Evolutionary conservation across 1,139 yeast genomes (phyloP).

Genomic region (Zygoascus hellenicus): DNA sequence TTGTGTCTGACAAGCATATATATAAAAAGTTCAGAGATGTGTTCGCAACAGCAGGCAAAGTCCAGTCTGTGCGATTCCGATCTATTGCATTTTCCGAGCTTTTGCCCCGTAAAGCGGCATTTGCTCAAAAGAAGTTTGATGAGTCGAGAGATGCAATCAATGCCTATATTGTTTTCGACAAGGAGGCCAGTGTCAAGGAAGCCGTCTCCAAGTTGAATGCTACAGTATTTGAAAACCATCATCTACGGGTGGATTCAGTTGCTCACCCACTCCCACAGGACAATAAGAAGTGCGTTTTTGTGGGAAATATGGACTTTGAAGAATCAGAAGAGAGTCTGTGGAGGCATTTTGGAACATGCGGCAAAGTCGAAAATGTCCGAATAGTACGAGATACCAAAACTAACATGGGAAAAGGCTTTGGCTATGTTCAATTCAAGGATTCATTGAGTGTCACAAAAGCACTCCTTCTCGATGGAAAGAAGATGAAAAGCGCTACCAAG

Average conservation of each 20-base stretch:
- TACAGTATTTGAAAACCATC: constrained; percentile 59
- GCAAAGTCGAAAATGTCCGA: constrained; percentile 81
- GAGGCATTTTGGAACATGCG: constrained; percentile 66
- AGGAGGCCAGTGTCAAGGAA: constrained; percentile 49
- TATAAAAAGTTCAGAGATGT: constrained; percentile 60
- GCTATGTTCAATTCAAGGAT: constrained; percentile 87
- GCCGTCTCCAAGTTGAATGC: constrained; percentile 54
- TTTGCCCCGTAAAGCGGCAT: constrained; percentile 89
- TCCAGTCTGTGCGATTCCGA: constrained; percentile 79
- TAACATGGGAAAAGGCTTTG: constrained; percentile 95
- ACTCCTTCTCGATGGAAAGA: constrained; percentile 66
- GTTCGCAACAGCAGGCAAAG: constrained; percentile 52
- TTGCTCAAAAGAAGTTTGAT: constrained; percentile 73
- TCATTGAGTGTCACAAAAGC: constrained; percentile 79
- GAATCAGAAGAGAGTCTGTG: constrained; percentile 86
- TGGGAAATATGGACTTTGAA: constrained; percentile 92
- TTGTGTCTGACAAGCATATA: constrained; percentile 56
- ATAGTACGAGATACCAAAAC: constrained; percentile 88
- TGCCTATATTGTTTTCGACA: constrained; percentile 76
- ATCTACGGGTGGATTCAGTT: constrained; percentile 84
- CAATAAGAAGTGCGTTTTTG: constrained; percentile 77
- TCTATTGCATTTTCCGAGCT: constrained; percentile 87
- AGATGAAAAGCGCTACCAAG: constrained; percentile 35
- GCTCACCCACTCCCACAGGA: constrained; percentile 87
- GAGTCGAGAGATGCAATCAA: constrained; percentile 73